Base-by-base conservation (phyloP, 1,284 basidiomycete species). In the Lignosus rhinocerotis region DNA sequence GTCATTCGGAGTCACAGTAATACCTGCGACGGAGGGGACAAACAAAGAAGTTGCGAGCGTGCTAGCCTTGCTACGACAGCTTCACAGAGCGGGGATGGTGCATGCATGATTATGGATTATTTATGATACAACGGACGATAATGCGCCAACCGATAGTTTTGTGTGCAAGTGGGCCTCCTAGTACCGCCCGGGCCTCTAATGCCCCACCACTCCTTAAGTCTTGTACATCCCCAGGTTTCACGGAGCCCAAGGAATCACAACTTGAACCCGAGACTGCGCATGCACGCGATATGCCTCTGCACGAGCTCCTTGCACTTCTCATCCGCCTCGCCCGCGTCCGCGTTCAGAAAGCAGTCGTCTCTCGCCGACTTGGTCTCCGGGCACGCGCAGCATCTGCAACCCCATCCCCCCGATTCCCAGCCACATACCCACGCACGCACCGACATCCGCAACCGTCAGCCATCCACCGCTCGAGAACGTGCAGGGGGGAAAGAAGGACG, bases 281-380 rank as follows among this genome's bases (percentile, higher is more conserved):
- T 99, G 80, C 96, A 98, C 34, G 87, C 84, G 56, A 93, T 78
- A 69, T 98, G 95, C 64, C 80, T 82, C 69, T 85, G 83, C 14
- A 98, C 83, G 47, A 95, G 77, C 53, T 90, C 86, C 69, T 82
- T 85, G 78, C 96, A 98, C 72, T 89, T 88, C 59, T 87, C 86
- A 58, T 84, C 81, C 5, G 89, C 90, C 62, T 87, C 85, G 41
- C 85, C 83, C 7, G 86, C 75, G 67, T 87, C 85, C 65, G 80
- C 82, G 63, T 86, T 84, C 65, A 98, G 78, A 80, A 97, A 98
- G 76, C 96, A 99, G 67, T 95, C 90, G 75, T 99, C 96, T 36
- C 96, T 83, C 30, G 82, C 83, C 7, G 88, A 84, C 75, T 99
- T 99, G 0, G 95, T 97, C 67, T 95, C 85, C 12, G 95, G 94